Percentiles rank a stretch among this genome's conserved stretches.
These are phyloP conservation scores for Cryptococcus wingfieldii DNA, from an alignment of 1,284 basidiomycete genomes.

Conservation along the genomic window DNA sequence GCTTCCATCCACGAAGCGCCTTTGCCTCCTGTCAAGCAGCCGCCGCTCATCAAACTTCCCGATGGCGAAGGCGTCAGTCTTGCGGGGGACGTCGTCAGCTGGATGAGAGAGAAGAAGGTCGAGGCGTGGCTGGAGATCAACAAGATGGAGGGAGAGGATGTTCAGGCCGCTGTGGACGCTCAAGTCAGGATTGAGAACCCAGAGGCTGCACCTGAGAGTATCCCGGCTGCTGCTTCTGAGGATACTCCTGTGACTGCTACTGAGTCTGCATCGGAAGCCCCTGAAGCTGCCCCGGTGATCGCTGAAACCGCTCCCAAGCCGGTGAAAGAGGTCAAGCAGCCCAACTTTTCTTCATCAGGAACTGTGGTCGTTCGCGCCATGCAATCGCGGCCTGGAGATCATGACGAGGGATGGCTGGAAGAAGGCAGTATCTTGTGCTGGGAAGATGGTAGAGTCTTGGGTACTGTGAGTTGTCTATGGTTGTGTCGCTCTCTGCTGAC, in stretches of 20 bases:
- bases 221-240: neutral
- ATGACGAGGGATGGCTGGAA: slow-evolving; percentile 50
- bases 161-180: neutral
- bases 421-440: slow-evolving; percentile 54
- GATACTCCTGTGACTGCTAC: neutral
- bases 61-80: slow-evolving; percentile 33
- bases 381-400: slow-evolving; percentile 27
- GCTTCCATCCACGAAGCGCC: slow-evolving; percentile 47
- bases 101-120: slow-evolving; percentile 42
- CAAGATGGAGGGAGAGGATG: neutral
- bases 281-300: neutral
- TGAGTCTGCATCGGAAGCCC: neutral
- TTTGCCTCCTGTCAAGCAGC: slow-evolving; percentile 39
- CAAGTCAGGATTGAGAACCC: neutral
- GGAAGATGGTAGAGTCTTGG: slow-evolving; percentile 52
- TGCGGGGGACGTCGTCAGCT: slow-evolving; percentile 50
- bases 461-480: slow-evolving; percentile 43
- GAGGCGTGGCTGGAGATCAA: slow-evolving; percentile 36
- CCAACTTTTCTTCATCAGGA: slow-evolving; percentile 43
- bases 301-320: neutral
- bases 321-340: slow-evolving; percentile 6
- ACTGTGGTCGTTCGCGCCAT: slow-evolving; percentile 50
- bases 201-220: neutral
- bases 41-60: slow-evolving; percentile 42
- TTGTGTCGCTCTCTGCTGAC: neutral